These are phyloP conservation scores for Xylariaceae sp. DNA, from an alignment of 2,329 filamentous ascomycete genomes.

Conservation along the genomic window DNA sequence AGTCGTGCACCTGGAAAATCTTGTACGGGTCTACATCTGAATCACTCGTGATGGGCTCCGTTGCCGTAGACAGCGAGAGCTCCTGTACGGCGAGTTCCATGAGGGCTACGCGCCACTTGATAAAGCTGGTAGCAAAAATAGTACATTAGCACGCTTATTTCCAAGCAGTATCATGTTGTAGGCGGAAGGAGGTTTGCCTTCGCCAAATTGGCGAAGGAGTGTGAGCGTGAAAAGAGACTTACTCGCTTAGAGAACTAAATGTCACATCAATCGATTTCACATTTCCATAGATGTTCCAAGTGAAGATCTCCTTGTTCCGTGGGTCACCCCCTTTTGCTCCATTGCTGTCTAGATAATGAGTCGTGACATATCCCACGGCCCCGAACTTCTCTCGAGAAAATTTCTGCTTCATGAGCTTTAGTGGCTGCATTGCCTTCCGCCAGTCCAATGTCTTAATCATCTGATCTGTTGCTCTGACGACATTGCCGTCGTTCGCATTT, in stretches of 20 bases:
- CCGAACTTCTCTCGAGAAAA: constrained; percentile 68
- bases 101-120: constrained; percentile 81
- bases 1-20: constrained; percentile 91
- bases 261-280: constrained; percentile 76
- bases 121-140: constrained; percentile 58
- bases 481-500: constrained; percentile 76
- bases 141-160: too few relatives aligned
- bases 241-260: constrained; percentile 79
- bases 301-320: constrained; percentile 59
- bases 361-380: constrained; percentile 74
- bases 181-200: too few relatives aligned
- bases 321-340: constrained; percentile 25
- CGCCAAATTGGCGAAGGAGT: background rate
- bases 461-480: constrained; percentile 70
- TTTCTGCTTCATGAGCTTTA: constrained; percentile 56
- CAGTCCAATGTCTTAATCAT: constrained; percentile 74
- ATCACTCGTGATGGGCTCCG: constrained; percentile 64
- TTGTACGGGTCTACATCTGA: constrained; percentile 78
- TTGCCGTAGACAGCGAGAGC: constrained; percentile 65
- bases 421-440: constrained; percentile 71
- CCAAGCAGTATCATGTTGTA: too few relatives aligned
- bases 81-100: constrained; percentile 82
- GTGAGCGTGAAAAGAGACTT: constrained; percentile 34
- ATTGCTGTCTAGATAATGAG: constrained; percentile 51
- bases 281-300: constrained; percentile 89